These are phyloP conservation scores for Monilinia vaccinii-corymbosi DNA, from an alignment of 2,329 filamentous ascomycete genomes.

Conservation along the genomic window DNA sequence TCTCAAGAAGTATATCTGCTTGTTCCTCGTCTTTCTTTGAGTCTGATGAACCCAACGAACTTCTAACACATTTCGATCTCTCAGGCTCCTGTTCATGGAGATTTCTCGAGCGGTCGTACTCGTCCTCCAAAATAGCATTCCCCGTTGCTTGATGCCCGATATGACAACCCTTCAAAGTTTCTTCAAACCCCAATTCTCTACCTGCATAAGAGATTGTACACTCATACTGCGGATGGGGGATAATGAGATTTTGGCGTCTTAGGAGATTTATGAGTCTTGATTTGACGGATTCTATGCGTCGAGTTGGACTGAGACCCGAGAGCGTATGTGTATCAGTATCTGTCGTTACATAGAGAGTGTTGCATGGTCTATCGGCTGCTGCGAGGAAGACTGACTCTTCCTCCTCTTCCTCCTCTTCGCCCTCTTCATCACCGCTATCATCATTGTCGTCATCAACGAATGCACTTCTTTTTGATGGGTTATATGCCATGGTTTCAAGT, in stretches of 20 bases:
- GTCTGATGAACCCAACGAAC: background rate
- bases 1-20: background rate
- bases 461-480: background rate
- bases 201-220: background rate
- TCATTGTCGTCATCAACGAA: background rate
- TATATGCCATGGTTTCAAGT: background rate
- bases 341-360: background rate
- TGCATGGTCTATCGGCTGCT: background rate
- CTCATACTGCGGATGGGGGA: background rate
- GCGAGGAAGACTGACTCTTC: background rate
- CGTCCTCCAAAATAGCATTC: background rate
- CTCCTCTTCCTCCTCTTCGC: no score
- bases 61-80: background rate
- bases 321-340: background rate
- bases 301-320: background rate
- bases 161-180: background rate
- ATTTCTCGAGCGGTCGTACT: background rate
- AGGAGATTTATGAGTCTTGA: background rate
- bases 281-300: background rate
- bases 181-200: background rate
- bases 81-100: background rate
- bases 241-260: background rate
- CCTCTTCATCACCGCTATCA: no score
- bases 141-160: slow-evolving; percentile 2
- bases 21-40: background rate